These are phyloP conservation scores for Corynascus novoguineensis DNA, from an alignment of 495 filamentous ascomycete species.

Conservation along the genomic window DNA sequence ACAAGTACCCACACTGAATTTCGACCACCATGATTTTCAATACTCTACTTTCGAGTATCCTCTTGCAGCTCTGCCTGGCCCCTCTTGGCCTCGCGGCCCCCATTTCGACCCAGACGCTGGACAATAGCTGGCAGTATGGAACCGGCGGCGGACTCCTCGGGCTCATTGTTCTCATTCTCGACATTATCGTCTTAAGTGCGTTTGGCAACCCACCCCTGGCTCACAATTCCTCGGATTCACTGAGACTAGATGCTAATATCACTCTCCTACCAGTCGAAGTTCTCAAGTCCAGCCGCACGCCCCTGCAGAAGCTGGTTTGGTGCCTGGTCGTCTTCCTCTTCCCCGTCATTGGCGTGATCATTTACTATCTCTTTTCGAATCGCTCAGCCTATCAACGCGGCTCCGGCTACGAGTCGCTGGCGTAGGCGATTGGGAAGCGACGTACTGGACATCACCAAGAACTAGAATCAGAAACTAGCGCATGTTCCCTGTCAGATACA, in stretches of 20 bases:
- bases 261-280: conserved; percentile 41
- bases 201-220: neutral
- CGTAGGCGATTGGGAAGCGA: too few relatives aligned
- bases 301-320: conserved; percentile 45
- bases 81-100: conserved; percentile 35
- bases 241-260: neutral
- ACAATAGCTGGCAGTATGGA: conserved; percentile 38
- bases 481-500: too few relatives aligned
- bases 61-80: conserved; percentile 41
- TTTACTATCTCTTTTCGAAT: conserved; percentile 52
- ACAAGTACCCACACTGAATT: neutral
- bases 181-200: conserved; percentile 48
- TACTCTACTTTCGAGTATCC: conserved; percentile 25
- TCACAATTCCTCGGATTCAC: neutral
- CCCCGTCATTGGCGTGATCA: conserved; percentile 44
- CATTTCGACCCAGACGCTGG: conserved; percentile 12
- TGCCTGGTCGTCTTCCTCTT: conserved; percentile 47
- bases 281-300: conserved; percentile 46
- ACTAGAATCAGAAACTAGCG: too few relatives aligned
- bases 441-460: too few relatives aligned
- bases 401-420: conserved; percentile 40
- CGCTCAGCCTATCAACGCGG: conserved; percentile 39
- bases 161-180: conserved; percentile 45
- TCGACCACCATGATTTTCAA: neutral
- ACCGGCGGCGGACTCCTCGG: conserved; percentile 45